phyloP scores from a whole-genome alignment of 352 stramenopile species.

The Peronospora destructor region DNA sequence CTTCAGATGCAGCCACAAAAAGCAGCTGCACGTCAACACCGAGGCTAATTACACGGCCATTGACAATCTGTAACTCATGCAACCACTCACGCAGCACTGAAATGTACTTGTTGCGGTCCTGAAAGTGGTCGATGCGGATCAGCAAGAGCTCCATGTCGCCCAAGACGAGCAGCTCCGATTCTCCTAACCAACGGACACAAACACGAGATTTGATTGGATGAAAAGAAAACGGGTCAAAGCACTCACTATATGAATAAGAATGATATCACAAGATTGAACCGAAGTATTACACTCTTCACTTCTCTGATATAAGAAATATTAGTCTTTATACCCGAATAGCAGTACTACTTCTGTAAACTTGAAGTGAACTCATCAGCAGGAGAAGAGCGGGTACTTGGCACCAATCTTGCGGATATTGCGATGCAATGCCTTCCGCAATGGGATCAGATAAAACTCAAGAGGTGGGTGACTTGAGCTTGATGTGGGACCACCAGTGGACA shows the following conservation, averaged over 20 bases:
- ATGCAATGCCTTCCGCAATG: constrained; percentile 66
- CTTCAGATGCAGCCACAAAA: constrained; percentile 38
- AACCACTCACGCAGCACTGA: constrained; percentile 53
- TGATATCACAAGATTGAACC: neutral
- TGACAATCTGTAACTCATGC: constrained; percentile 33
- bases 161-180: neutral
- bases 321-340: neutral
- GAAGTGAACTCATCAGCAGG: constrained; percentile 44
- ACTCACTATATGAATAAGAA: neutral
- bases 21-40: constrained; percentile 48
- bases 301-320: neutral
- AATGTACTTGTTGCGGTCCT: constrained; percentile 52
- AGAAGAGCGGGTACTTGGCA: constrained; percentile 66
- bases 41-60: constrained; percentile 59
- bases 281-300: too few relatives aligned
- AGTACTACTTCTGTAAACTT: neutral
- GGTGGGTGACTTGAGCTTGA: constrained; percentile 31
- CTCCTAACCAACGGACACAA: constrained; percentile 6
- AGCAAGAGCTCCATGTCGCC: constrained; percentile 45
- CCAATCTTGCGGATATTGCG: constrained; percentile 71
- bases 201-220: constrained; percentile 6
- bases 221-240: neutral
- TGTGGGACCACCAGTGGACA: constrained; percentile 13
- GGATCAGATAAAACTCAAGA: constrained; percentile 74
- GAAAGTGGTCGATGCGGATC: constrained; percentile 67